Percentiles rank a stretch among this genome's conserved stretches.
These are phyloP conservation scores for Neurospora intermedia DNA, from an alignment of 495 filamentous ascomycete species.

Conservation along the genomic window DNA sequence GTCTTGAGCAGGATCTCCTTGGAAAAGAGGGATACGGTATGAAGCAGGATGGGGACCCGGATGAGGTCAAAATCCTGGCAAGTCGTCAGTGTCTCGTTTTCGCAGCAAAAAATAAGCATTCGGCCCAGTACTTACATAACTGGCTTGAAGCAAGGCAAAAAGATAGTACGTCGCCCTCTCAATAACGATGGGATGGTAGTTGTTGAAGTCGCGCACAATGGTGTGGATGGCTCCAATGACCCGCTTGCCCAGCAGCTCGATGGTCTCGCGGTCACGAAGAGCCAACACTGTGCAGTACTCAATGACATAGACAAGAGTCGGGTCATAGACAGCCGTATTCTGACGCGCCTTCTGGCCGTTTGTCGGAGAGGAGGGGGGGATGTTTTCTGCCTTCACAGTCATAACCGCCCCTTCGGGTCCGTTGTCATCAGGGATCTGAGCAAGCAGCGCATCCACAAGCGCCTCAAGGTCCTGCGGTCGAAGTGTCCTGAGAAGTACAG, in stretches of 20 bases:
- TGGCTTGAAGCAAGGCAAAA: conserved; percentile 69
- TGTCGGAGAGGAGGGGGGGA: conserved; percentile 37
- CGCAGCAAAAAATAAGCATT: not conserved
- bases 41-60: conserved; percentile 82
- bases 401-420: conserved; percentile 59
- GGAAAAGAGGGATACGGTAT: conserved; percentile 80
- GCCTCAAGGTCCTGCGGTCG: conserved; percentile 53
- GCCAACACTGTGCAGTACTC: conserved; percentile 82
- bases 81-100: conserved; percentile 9
- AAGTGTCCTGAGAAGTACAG: conserved; percentile 37
- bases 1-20: conserved; percentile 65
- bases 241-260: conserved; percentile 60
- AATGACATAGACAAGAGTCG: conserved; percentile 74
- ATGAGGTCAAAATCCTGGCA: conserved; percentile 79
- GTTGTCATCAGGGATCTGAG: conserved; percentile 77
- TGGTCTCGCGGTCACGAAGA: conserved; percentile 61
- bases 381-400: conserved; percentile 73
- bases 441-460: conserved; percentile 62
- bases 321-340: conserved; percentile 64
- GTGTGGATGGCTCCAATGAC: conserved; percentile 71
- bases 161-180: conserved; percentile 81
- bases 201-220: conserved; percentile 65
- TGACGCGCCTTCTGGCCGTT: conserved; percentile 46
- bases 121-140: conserved; percentile 56
- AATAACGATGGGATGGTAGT: conserved; percentile 68